Conservation (phyloP, 1,139 yeast genomes). For the Magnusiomyces sp. region DNA sequence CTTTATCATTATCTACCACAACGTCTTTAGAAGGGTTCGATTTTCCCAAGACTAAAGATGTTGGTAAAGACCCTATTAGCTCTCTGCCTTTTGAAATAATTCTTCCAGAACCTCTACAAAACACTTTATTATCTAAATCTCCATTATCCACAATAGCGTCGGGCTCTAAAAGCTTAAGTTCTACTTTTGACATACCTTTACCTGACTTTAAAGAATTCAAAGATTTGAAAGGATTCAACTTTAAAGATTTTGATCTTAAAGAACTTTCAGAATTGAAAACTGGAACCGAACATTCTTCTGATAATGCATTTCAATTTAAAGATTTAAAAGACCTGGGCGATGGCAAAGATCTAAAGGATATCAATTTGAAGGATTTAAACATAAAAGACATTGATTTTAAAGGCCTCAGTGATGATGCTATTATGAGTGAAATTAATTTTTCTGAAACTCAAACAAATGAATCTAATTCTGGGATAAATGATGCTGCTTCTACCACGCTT, state of each 20-base stretch:
- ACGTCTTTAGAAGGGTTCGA: neutral
- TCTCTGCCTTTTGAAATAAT: conserved; percentile 2
- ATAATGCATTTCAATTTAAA: neutral
- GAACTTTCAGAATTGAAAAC: neutral
- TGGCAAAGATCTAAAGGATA: neutral
- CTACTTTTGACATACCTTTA: neutral
- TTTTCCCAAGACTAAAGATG: neutral
- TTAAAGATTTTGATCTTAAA: neutral
- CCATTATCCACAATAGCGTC: neutral
- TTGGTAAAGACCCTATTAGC: neutral
- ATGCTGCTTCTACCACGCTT: neutral
- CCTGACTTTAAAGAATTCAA: neutral
- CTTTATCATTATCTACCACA: neutral
- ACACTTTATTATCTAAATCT: neutral
- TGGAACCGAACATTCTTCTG: neutral
- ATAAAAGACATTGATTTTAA: neutral
- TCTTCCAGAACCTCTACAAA: neutral
- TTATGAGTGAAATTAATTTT: neutral
- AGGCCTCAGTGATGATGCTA: neutral
- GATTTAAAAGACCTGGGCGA: neutral
- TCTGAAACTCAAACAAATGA: neutral
- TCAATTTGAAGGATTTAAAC: neutral
- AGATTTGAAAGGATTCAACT: neutral
- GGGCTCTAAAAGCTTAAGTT: neutral
- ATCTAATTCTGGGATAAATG: neutral